These are phyloP conservation scores for Gossypium trilobum DNA, from an alignment of 441 rosid genomes.

Conservation along the genomic window DNA sequence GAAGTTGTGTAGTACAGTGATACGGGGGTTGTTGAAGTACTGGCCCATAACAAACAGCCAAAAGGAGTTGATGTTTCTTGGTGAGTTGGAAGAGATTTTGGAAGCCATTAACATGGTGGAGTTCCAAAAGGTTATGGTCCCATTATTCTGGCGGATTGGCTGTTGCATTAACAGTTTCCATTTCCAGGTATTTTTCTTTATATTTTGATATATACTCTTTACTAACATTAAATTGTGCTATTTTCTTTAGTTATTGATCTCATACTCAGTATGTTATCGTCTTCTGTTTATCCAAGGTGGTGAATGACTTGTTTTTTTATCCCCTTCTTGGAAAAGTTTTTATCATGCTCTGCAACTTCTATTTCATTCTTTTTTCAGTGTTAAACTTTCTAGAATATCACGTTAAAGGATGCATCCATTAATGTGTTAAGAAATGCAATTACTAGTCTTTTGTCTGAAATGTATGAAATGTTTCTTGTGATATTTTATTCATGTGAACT, in stretches of 20 bases:
- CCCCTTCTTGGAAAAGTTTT: background rate
- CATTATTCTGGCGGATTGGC: slow-evolving; percentile 66
- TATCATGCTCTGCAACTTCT: background rate
- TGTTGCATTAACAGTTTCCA: slow-evolving; percentile 74
- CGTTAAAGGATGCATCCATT: background rate
- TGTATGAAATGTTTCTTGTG: background rate
- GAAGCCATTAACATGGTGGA: slow-evolving; percentile 66
- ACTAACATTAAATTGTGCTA: background rate
- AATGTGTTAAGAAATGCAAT: slow-evolving; percentile 1
- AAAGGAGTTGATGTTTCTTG: slow-evolving; percentile 82
- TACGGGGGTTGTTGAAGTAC: slow-evolving; percentile 64
- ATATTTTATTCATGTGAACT: background rate
- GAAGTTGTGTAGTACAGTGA: slow-evolving; percentile 50
- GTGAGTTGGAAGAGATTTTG: slow-evolving; percentile 77
- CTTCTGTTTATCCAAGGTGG: background rate
- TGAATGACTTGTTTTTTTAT: background rate
- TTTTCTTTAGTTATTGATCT: background rate
- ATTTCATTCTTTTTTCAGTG: background rate
- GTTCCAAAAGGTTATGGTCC: slow-evolving; percentile 69
- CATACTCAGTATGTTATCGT: background rate
- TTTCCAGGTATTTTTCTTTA: slow-evolving; percentile 53
- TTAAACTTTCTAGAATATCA: background rate
- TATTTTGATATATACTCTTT: background rate
- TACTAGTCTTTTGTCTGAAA: background rate
- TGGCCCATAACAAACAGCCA: slow-evolving; percentile 89